Percentiles rank a stretch among this genome's conserved stretches.
These are phyloP conservation scores for Colletotrichum sp. DNA, from an alignment of 2,329 filamentous ascomycete genomes.

Conservation along the genomic window DNA sequence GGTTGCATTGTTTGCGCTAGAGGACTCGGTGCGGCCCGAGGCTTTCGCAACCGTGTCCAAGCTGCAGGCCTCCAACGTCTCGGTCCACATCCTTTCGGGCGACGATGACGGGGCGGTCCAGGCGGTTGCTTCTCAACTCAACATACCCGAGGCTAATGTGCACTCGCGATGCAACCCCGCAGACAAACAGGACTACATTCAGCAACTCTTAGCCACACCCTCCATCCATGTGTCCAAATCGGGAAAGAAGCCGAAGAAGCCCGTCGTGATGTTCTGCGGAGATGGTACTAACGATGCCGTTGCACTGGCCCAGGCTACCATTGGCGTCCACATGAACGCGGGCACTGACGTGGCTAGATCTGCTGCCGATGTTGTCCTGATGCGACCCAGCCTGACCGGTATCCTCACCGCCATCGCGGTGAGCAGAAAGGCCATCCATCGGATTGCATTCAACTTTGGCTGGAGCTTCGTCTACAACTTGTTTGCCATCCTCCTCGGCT, in stretches of 20 bases:
- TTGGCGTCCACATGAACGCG: constrained; percentile 72
- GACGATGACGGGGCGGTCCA: constrained; percentile 57
- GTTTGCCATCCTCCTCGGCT: constrained; percentile 69
- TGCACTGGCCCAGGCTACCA: constrained; percentile 71
- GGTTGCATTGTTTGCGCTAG: constrained; percentile 47
- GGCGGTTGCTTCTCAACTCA: constrained; percentile 40
- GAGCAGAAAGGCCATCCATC: constrained; percentile 44
- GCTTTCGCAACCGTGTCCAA: constrained; percentile 36
- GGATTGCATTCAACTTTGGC: constrained; percentile 71
- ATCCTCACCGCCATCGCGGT: constrained; percentile 64
- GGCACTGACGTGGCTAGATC: constrained; percentile 68
- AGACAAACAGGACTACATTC: constrained; percentile 52
- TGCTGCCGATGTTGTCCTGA: constrained; percentile 73
- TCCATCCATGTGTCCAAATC: not conserved
- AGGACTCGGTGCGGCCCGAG: constrained; percentile 51
- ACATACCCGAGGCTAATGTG: constrained; percentile 41
- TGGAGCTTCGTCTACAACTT: constrained; percentile 77
- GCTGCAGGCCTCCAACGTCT: constrained; percentile 42
- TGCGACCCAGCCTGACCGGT: constrained; percentile 59
- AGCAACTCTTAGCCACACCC: constrained; percentile 33
- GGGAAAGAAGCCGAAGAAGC: constrained; percentile 20
- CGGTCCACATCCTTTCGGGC: constrained; percentile 55
- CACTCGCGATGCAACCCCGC: constrained; percentile 47
- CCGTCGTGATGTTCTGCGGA: constrained; percentile 70
- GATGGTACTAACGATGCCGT: constrained; percentile 83